A percentile compares a stretch with the other conserved stretches of the same genome.
Evolutionary conservation across 805 yeast genomes (phyloP).

Genomic region (Saccharomycopsis microspora): DNA sequence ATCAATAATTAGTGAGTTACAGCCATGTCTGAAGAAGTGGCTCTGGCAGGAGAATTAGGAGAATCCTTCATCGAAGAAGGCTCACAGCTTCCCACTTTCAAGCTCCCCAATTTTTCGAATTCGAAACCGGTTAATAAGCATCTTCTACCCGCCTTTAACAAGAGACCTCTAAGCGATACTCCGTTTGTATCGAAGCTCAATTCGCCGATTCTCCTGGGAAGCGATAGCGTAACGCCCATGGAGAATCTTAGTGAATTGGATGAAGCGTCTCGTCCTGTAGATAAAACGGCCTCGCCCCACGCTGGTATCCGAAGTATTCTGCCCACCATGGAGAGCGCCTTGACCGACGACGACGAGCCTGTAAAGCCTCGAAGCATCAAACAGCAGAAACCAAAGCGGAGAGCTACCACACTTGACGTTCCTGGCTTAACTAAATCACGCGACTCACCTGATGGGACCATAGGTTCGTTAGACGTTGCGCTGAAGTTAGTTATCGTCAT

Average conservation of each 20-base stretch:
- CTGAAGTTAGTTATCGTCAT: conserved; percentile 83
- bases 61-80: background rate
- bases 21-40: too few species aligned
- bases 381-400: conserved; percentile 25
- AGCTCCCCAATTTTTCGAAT: background rate
- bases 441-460: conserved; percentile 64
- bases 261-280: background rate
- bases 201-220: conserved; percentile 22
- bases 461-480: conserved; percentile 49
- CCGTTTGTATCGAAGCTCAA: conserved; percentile 34
- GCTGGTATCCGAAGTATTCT: background rate
- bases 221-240: conserved; percentile 16
- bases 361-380: background rate
- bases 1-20: too few species aligned
- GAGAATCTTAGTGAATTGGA: background rate
- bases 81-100: background rate
- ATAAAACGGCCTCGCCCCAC: too few species aligned
- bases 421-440: conserved; percentile 85
- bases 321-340: background rate
- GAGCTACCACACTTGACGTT: conserved; percentile 79
- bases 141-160: conserved; percentile 46
- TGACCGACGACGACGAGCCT: background rate
- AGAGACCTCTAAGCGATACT: conserved; percentile 65
- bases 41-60: too few species aligned
- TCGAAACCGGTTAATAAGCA: background rate